Base-by-base conservation (phyloP, 2,329 filamentous ascomycete species). In the Cytospora piceicola region DNA sequence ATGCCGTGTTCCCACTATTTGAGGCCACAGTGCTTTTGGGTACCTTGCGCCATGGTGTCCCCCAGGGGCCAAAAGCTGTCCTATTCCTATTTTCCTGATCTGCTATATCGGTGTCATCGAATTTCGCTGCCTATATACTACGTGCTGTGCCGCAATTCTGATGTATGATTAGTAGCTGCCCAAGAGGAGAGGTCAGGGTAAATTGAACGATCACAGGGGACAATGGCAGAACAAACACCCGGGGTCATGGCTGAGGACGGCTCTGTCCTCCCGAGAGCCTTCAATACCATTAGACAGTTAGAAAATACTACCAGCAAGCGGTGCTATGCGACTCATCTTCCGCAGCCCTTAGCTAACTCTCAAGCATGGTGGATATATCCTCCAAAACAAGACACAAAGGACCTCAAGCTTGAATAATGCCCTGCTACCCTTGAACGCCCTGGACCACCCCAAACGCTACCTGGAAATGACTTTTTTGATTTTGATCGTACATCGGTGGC, bases 101-200 rank as follows among this genome's bases (percentile, higher is more conserved):
- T 46, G 7, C 15, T 46, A 22, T 11, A 22, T 46, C 7, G 46
- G n/a, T 24, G 5, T 24, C 22, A 20, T 24, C 46, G 4, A 63
- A 63, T 57, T 29, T 51, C 36, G 61, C 46, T 63, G 61, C 61
- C 61, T 63, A 55, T 39, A 55, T 7, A 14, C 46, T 14, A 22
- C 24, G 55, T 53, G 61, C 55, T 63, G 53, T 29, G 29, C 14
- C 56, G 59, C 49, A 53, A 27, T 36, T 42, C 22, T 34, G 53
- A 0, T 46, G 42, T 22, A 46, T 1, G 46, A 7, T 24, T 24
- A 22, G 12, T 24, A 20, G n/a, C 11, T 56, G 15, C 39, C 53
- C 39, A 29, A 46, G 22, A n/a, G 24, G 49, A 32, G 29, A 30
- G 32, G 30, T 49, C 6, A 4, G 11, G 14, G 9, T 0, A 32